Conservation (phyloP, 2,329 filamentous ascomycete genomes). For the Knoxdaviesia proteae region DNA sequence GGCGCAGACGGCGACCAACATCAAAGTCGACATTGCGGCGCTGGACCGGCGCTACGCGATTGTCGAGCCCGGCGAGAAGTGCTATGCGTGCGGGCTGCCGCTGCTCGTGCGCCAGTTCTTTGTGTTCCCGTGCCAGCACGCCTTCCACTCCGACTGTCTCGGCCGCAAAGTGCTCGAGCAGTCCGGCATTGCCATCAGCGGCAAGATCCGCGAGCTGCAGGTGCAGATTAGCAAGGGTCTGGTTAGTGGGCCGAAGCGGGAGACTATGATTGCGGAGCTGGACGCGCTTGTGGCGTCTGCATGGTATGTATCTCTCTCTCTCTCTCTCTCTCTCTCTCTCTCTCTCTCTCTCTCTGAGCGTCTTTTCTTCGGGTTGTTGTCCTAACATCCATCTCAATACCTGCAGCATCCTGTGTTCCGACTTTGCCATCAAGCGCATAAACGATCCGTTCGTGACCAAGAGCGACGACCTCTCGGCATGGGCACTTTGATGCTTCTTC, state of each 20-base stretch:
- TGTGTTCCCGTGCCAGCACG: constrained; percentile 94
- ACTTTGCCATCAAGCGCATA: constrained; percentile 83
- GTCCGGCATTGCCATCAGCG: constrained; percentile 52
- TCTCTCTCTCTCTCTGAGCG: not conserved
- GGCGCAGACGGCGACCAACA: constrained; percentile 70
- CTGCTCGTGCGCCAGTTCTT: constrained; percentile 86
- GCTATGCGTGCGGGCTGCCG: constrained; percentile 71
- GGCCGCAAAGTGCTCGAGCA: constrained; percentile 71
- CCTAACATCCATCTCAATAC: constrained; percentile 7
- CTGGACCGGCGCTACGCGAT: constrained; percentile 85
- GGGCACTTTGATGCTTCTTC: constrained; percentile 36
- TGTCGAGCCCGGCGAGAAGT: constrained; percentile 87
- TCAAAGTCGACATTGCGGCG: constrained; percentile 70
- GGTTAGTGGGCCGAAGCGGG: constrained; percentile 48
- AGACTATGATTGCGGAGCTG: constrained; percentile 69
- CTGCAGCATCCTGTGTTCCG: constrained; percentile 70
- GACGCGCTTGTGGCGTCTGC: constrained; percentile 79
- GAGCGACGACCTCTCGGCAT: constrained; percentile 58
- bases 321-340: not conserved
- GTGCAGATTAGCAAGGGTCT: constrained; percentile 60
- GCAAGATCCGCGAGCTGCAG: constrained; percentile 71
- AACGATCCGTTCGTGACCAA: constrained; percentile 75
- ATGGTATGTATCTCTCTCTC: constrained; percentile 38
- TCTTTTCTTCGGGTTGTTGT: not conserved
- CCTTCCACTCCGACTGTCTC: constrained; percentile 89